Base-by-base conservation (phyloP, 129 eudicot genomes). In the Saposhnikovia divaricata region DNA sequence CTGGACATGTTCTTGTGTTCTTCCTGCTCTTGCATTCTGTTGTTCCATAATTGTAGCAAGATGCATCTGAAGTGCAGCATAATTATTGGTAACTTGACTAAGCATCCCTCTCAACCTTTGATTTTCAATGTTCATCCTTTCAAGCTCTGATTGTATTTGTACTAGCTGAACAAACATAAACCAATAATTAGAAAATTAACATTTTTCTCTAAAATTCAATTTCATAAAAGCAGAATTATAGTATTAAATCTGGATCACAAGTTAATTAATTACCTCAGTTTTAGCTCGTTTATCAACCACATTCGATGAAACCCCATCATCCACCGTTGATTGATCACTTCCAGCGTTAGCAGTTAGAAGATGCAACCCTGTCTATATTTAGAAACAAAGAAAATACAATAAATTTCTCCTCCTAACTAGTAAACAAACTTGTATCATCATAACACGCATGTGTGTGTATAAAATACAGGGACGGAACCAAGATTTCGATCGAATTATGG, bases 321-420 rank as follows among this genome's bases (percentile, higher is more conserved):
- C 97, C 76, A 93, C 83, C 83, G 88, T 85, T 5, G 95, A 89
- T 76, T 88, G 98, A 81, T 91, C 90, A 43, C 92, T 91, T 78
- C 84, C 78, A 12, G 87, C 74, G 70, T 85, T 87, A 12, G 86
- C 80, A 10, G 91, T 88, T 48, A 86, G 84, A 78, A 93, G 94
- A 72, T 89, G 88, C 87, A 93, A 83, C 72, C 97, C 91, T 13
- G 88, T 91, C 96, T 93, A 83, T 61, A 2, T 11, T 79, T 44
- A 76, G 69, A 75, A 2, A n/a, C 4, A 61, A 65, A 61, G 34
- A 61, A 59, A 59, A 59, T 59, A 59, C 31, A 7, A 61, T 61
- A n/a, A 61, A 61, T 61, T 61, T 61, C 34, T 9, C 34, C 5
- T 61, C 34, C 1, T 10, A 3, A 57, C 66, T 8, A 23, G 28